These are phyloP conservation scores for Suhomyces maxii DNA, from an alignment of 1,139 yeast genomes.

Conservation along the genomic window DNA sequence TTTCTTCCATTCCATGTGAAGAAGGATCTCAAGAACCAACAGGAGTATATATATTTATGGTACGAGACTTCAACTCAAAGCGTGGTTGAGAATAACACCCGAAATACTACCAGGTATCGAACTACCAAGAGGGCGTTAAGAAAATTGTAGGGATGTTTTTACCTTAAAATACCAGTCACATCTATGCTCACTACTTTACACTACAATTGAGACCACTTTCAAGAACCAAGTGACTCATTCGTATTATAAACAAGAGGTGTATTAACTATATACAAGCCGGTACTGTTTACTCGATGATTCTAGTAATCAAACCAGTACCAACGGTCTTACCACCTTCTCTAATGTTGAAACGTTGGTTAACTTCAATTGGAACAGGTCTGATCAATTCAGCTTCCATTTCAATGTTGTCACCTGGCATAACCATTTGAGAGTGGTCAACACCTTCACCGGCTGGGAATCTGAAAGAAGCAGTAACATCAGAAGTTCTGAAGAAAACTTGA, in stretches of 20 bases:
- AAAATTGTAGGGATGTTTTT: too few relatives aligned
- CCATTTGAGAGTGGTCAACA: constrained; percentile 80
- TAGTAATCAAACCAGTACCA: constrained; percentile 96
- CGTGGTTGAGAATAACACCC: too few relatives aligned
- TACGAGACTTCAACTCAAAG: too few relatives aligned
- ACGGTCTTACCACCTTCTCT: constrained; percentile 99
- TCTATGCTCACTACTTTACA: too few relatives aligned
- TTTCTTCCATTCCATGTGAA: too few relatives aligned
- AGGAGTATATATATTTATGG: too few relatives aligned
- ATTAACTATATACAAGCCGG: constrained; percentile 3
- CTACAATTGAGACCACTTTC: too few relatives aligned
- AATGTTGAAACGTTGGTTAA: constrained; percentile 96
- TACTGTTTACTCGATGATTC: constrained; percentile 67
- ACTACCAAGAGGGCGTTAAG: too few relatives aligned
- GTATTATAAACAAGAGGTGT: constrained; percentile 4
- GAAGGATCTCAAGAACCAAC: too few relatives aligned
- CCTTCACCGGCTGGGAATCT: constrained; percentile 89
- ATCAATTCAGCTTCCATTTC: constrained; percentile 93
- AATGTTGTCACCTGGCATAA: constrained; percentile 97
- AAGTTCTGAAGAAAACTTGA: constrained; percentile 93
- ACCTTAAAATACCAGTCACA: too few relatives aligned
- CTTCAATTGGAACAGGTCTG: constrained; percentile 92
- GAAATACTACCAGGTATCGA: too few relatives aligned
- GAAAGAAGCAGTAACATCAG: constrained; percentile 90
- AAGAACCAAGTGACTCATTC: background rate